Conservation (phyloP, 306 rosid species). For the Sphenostylis stenocarpa region DNA sequence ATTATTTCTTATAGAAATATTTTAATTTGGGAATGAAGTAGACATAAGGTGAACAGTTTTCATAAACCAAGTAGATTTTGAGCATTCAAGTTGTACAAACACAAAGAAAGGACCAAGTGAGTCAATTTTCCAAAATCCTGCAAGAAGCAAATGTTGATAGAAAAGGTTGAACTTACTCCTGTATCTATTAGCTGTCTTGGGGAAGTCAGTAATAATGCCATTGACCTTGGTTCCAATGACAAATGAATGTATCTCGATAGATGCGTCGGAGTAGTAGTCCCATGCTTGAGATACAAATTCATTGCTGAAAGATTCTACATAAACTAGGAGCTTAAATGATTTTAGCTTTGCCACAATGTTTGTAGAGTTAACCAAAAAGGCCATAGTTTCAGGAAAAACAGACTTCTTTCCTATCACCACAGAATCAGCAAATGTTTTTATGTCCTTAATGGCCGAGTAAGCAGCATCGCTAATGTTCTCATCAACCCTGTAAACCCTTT, state of each 20-base stretch:
- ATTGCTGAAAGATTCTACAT: slow-evolving; percentile 76
- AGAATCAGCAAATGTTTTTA: slow-evolving; percentile 70
- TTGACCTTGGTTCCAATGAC: slow-evolving; percentile 45
- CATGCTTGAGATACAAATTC: slow-evolving; percentile 95
- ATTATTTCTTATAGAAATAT: neutral
- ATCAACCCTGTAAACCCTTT: slow-evolving; percentile 68
- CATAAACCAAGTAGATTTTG: neutral
- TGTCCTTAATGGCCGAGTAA: slow-evolving; percentile 49
- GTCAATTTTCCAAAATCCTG: neutral
- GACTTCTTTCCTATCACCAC: slow-evolving; percentile 69
- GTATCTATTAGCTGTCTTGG: slow-evolving; percentile 79
- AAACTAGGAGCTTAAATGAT: slow-evolving; percentile 55
- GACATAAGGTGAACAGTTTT: neutral
- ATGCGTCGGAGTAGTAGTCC: slow-evolving; percentile 90
- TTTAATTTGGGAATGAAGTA: neutral
- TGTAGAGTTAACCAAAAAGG: slow-evolving; percentile 47
- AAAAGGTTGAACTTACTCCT: slow-evolving; percentile 59
- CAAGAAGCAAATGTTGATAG: slow-evolving; percentile 9
- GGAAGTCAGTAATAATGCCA: slow-evolving; percentile 82
- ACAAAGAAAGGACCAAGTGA: neutral
- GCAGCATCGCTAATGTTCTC: slow-evolving; percentile 45
- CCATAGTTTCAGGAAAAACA: slow-evolving; percentile 42
- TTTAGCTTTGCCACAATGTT: slow-evolving; percentile 44
- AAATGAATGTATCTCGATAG: slow-evolving; percentile 75
- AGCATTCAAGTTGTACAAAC: neutral